Evolutionary conservation across 148 eudicot genomes (phyloP).

Genomic region (Linanthus parryae): DNA sequence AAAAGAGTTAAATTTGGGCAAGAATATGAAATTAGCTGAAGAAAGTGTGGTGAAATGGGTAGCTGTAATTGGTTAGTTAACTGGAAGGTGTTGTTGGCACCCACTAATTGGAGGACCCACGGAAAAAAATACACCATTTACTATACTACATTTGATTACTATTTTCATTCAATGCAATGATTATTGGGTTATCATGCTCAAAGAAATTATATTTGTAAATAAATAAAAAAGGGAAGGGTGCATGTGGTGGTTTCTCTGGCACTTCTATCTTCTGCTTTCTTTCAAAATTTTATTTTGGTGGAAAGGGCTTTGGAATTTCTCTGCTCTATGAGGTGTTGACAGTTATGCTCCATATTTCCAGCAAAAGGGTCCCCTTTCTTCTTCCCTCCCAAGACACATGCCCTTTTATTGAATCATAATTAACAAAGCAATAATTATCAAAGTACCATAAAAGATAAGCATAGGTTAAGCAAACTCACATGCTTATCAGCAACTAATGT

Average conservation of each 20-base stretch:
- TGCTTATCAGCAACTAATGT: too few relatives aligned
- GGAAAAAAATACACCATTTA: too few relatives aligned
- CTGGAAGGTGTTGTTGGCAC: constrained; percentile 15
- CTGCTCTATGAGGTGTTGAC: constrained; percentile 7
- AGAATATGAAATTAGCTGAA: too few relatives aligned
- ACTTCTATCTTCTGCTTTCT: constrained; percentile 12
- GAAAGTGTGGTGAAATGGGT: constrained; percentile 2
- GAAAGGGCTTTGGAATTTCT: constrained; percentile 8
- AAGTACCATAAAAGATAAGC: too few relatives aligned
- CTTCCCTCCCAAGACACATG: constrained; percentile 4
- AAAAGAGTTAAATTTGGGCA: background rate
- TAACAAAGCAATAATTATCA: too few relatives aligned
- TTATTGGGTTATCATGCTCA: constrained; percentile 18
- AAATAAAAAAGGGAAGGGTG: constrained; percentile 20
- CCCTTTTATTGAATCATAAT: too few relatives aligned
- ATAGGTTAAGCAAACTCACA: too few relatives aligned
- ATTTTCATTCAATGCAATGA: constrained; percentile 30
- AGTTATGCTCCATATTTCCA: constrained; percentile 15
- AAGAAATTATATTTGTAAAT: constrained; percentile 6
- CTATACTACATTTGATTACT: too few relatives aligned
- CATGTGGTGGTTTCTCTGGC: constrained; percentile 43
- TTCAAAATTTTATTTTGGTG: constrained; percentile 15
- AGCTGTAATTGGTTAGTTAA: constrained; percentile 1
- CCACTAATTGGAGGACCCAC: constrained; percentile 12
- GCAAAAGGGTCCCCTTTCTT: constrained; percentile 4